Conservation (phyloP, 495 filamentous ascomycete species). For the Sphaerosporella brunnea region DNA sequence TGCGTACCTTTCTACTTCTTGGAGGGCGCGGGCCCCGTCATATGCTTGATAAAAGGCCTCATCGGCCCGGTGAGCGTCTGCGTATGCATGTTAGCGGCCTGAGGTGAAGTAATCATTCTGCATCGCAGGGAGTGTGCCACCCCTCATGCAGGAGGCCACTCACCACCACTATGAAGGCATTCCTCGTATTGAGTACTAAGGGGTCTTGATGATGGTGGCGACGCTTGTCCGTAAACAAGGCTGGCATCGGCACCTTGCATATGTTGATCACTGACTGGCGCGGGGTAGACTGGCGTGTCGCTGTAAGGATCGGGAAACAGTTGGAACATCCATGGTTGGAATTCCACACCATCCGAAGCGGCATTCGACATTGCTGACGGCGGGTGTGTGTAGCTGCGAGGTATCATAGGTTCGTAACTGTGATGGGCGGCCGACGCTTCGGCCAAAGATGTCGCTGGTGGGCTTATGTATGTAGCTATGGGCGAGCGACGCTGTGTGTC, state of each 20-base stretch:
- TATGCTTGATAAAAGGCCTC: constrained; percentile 21
- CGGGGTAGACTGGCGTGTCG: constrained; percentile 10
- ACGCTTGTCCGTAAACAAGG: constrained; percentile 13
- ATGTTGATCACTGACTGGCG: constrained; percentile 14
- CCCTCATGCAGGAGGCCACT: constrained; percentile 5
- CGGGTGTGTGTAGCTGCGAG: constrained; percentile 22
- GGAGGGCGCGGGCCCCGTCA: constrained; percentile 13
- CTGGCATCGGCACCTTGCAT: constrained; percentile 6
- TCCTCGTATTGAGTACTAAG: constrained; percentile 10
- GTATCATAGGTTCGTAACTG: constrained; percentile 8
- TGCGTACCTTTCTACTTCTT: constrained; percentile 23
- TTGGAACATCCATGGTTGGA: constrained; percentile 22
- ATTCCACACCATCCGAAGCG: constrained; percentile 8
- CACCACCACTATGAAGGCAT: constrained; percentile 13
- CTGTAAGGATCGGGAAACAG: constrained; percentile 22
- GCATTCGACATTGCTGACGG: constrained; percentile 10
- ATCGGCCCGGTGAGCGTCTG: constrained; percentile 5
- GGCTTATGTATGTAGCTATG: constrained; percentile 11
- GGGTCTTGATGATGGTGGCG: constrained; percentile 5
- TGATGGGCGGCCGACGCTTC: constrained; percentile 5
- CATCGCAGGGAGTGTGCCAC: constrained; percentile 9
- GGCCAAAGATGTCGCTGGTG: constrained; percentile 12
- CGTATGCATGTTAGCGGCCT: neutral
- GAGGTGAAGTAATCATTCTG: constrained; percentile 2
- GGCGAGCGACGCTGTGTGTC: constrained; percentile 7